Conservation (phyloP, 2,329 filamentous ascomycete genomes). For the Pseudogymnoascus sp. region DNA sequence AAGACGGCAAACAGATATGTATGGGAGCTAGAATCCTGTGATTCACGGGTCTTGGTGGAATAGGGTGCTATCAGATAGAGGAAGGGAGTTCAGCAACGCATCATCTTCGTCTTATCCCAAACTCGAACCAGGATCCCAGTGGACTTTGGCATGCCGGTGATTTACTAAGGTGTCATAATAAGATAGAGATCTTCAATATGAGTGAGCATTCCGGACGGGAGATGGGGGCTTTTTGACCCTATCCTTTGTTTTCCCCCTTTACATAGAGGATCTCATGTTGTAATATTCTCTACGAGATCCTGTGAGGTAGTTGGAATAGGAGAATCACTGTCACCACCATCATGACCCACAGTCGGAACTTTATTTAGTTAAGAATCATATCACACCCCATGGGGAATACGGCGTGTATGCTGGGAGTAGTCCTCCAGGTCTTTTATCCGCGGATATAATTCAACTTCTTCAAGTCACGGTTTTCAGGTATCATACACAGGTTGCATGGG, state of each 20-base stretch:
- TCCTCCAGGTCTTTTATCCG: not conserved
- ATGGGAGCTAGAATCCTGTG: not conserved
- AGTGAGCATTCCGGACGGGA: not conserved
- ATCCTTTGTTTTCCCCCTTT: not conserved
- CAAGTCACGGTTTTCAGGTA: not conserved
- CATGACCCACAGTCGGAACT: not conserved
- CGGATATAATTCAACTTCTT: not conserved
- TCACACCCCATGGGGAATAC: not conserved
- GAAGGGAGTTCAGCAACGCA: not conserved
- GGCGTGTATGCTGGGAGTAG: not conserved
- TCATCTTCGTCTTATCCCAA: not conserved
- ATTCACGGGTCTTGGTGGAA: not conserved
- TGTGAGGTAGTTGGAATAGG: not conserved
- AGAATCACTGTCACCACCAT: not conserved
- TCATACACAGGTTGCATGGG: not conserved
- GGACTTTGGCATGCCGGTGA: not conserved
- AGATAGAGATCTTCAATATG: not conserved
- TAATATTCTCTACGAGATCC: not conserved
- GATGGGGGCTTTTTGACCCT: not conserved
- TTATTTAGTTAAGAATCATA: not conserved
- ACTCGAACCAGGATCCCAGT: not conserved
- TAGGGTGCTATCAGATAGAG: not conserved
- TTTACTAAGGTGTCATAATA: not conserved
- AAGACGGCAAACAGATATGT: not conserved
- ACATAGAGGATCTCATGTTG: not conserved